Evolutionary conservation across 2,329 filamentous ascomycete species (phyloP), one percentile per base, ranked within the genome.

Genomic region (Stemphylium vesicarium): DNA sequence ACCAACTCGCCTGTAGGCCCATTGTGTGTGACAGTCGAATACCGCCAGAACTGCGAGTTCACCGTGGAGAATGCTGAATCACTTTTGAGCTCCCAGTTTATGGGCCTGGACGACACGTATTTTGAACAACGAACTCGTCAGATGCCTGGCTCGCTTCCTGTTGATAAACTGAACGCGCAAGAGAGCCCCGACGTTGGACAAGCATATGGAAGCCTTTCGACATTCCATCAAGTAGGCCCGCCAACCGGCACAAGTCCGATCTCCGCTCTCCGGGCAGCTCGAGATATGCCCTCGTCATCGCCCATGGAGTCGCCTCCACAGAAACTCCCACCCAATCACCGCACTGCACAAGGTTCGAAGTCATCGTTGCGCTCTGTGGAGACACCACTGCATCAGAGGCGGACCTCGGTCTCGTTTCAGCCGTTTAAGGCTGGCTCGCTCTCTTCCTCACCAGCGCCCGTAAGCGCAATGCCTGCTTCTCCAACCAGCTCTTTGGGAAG

Each of bases 381-480:
- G 40, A 72, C 71, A 38, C 80, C 79, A 18, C 69, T 76, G 18
- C 78, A 83, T 42, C 82, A 82, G 48, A 85, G 92, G 65, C 86
- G 92, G 48, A 88, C 90, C 6, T 97, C 92, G 0, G 85, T 96
- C 18, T 96, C 91, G 0, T 96, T 97, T 68, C 91, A 96, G 65
- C 93, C 94, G 0, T 99, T 99, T 80, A 99, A 99, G 76, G 91
- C 93, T 12, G 94, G 94, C 10, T 96, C 94, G 1, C 81, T 98
- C n/a, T 96, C 93, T 2, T 92, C 90, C 4, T 97, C 93, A 4
- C 94, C 93, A 15, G 81, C 83, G n/a, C 77, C 80, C 26, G 76
- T 69, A n/a, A 59, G 79, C 4, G 78, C 81, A 36, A 77, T 82
- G 36, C 80, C 80, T n/a, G 77, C 78, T 6, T 86, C 83, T 7